Evolutionary conservation across 768 basidiomycete species (phyloP).

Genomic region (Wakefieldia striispora): DNA sequence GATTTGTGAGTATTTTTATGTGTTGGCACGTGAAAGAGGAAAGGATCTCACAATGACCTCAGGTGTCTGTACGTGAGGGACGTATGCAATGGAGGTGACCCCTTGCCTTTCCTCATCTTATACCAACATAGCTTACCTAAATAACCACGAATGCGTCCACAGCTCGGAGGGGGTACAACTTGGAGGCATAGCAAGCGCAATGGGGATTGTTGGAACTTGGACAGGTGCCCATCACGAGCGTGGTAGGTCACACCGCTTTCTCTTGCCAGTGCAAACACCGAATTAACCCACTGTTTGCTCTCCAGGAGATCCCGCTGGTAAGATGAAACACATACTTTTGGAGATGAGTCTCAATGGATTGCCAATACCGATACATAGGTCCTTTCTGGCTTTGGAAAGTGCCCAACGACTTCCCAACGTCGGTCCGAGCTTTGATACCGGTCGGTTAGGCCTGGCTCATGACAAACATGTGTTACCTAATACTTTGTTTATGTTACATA

Average conservation of each 20-base stretch:
- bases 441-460: neutral
- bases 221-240: conserved; percentile 58
- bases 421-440: conserved; percentile 30
- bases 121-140: neutral
- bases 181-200: conserved; percentile 61
- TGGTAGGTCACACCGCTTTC: conserved; percentile 32
- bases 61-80: conserved; percentile 56
- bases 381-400: conserved; percentile 77
- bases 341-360: neutral
- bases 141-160: neutral
- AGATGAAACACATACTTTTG: conserved; percentile 14
- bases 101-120: neutral
- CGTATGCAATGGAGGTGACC: conserved; percentile 59
- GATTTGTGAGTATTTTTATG: conserved; percentile 48
- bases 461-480: neutral
- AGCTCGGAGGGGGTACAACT: conserved; percentile 70
- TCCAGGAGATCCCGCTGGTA: conserved; percentile 67
- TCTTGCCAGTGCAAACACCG: neutral
- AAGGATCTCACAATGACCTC: conserved; percentile 11
- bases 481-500: conserved; percentile 12
- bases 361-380: conserved; percentile 35
- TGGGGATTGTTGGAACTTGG: conserved; percentile 70
- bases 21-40: neutral
- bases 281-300: neutral
- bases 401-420: conserved; percentile 34